These are phyloP conservation scores for Strobilomyces dryophilus DNA, from an alignment of 768 basidiomycete genomes.

Conservation along the genomic window DNA sequence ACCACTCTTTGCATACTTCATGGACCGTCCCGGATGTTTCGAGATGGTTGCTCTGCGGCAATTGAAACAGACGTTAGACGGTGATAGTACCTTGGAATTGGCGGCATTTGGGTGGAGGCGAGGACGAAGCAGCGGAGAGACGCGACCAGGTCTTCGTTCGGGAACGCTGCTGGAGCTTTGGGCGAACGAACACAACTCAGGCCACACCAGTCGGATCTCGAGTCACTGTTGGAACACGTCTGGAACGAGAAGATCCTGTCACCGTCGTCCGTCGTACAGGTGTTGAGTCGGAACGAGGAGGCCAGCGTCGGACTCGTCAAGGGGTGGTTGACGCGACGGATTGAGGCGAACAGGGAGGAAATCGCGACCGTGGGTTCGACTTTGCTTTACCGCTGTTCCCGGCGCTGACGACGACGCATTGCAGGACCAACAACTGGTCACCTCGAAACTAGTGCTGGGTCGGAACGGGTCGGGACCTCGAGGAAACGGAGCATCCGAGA, in stretches of 20 bases:
- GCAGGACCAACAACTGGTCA: too few relatives aligned
- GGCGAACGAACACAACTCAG: too few relatives aligned
- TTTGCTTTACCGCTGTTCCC: too few relatives aligned
- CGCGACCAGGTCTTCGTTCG: conserved; percentile 81
- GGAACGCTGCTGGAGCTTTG: conserved; percentile 96
- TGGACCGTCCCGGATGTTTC: conserved; percentile 82
- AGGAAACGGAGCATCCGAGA: too few relatives aligned
- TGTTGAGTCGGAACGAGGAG: conserved; percentile 83
- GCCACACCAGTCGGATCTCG: conserved; percentile 72
- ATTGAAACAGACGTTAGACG: conserved; percentile 73
- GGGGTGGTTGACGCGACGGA: conserved; percentile 64
- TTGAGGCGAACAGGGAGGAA: conserved; percentile 68
- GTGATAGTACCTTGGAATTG: conserved; percentile 10
- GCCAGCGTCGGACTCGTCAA: conserved; percentile 91
- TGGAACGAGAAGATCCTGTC: conserved; percentile 81
- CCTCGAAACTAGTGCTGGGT: too few relatives aligned
- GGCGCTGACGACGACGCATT: too few relatives aligned
- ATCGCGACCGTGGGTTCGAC: conserved; percentile 56
- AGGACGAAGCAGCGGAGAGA: conserved; percentile 51
- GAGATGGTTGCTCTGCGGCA: conserved; percentile 78
- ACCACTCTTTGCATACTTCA: conserved; percentile 92
- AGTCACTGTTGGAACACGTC: conserved; percentile 67
- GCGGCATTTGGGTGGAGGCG: conserved; percentile 14
- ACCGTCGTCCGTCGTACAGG: conserved; percentile 84
- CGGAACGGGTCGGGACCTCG: too few relatives aligned